Evolutionary conservation across 768 basidiomycete genomes (phyloP).

Genomic region (Phaeotremella skinneri): DNA sequence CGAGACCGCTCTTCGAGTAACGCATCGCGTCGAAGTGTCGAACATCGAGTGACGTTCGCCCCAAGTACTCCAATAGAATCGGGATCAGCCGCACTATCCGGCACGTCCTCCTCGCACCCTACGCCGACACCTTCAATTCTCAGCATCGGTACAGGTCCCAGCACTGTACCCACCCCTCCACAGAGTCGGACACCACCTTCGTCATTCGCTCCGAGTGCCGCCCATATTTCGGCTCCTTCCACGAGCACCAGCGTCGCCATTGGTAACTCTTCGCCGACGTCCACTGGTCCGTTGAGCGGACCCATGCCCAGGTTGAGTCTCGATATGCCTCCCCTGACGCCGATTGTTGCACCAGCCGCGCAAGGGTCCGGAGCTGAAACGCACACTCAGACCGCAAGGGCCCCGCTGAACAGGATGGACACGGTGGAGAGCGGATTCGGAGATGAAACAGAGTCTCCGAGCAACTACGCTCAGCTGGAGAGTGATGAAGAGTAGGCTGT

Average conservation of each 20-base stretch:
- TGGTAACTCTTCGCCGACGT: background rate
- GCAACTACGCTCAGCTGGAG: background rate
- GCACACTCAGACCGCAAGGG: background rate
- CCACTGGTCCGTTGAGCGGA: background rate
- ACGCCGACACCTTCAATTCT: background rate
- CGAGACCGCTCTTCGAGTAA: background rate
- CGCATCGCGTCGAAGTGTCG: background rate
- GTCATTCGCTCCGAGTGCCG: background rate
- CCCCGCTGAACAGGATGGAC: conserved; percentile 1
- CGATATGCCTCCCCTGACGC: background rate
- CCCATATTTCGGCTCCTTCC: background rate
- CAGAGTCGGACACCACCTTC: background rate
- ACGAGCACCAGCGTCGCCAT: background rate
- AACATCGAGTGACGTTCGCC: conserved; percentile 1
- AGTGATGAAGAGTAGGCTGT: background rate
- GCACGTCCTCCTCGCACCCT: background rate
- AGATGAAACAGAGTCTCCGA: background rate
- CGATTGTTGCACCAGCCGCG: background rate
- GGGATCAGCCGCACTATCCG: background rate
- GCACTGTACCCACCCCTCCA: background rate
- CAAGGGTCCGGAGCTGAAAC: background rate
- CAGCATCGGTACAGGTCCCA: background rate
- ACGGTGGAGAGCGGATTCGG: background rate
- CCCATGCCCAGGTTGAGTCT: background rate
- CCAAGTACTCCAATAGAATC: background rate